Conservation (phyloP, 495 filamentous ascomycete genomes). For the Tuber melanosporum region DNA sequence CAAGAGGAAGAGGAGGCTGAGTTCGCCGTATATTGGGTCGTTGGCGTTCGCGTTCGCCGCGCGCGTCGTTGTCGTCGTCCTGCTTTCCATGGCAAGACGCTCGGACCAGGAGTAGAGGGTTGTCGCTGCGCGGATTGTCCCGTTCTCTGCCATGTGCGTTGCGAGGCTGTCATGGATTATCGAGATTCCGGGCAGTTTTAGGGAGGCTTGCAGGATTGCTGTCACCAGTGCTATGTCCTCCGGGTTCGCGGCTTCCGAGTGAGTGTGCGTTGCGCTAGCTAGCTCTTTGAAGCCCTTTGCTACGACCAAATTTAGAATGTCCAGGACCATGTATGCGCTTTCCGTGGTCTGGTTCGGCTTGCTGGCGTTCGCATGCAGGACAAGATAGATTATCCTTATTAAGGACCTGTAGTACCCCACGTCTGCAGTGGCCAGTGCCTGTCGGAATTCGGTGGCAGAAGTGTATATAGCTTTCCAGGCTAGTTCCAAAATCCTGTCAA, state of each 20-base stretch:
- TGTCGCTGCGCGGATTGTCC: conserved; percentile 68
- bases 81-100: conserved; percentile 49
- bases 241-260: conserved; percentile 46
- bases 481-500: conserved; percentile 29
- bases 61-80: neutral
- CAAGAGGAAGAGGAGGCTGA: conserved; percentile 78
- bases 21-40: conserved; percentile 91
- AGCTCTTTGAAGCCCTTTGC: conserved; percentile 72
- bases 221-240: conserved; percentile 80
- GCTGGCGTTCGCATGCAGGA: conserved; percentile 46
- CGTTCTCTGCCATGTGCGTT: conserved; percentile 56
- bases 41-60: conserved; percentile 49
- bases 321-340: conserved; percentile 45
- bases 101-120: conserved; percentile 94
- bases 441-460: conserved; percentile 28
- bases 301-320: conserved; percentile 64
- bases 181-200: conserved; percentile 63
- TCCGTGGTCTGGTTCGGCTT: conserved; percentile 27
- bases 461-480: conserved; percentile 38
- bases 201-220: conserved; percentile 74
- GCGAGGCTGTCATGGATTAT: conserved; percentile 57
- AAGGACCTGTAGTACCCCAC: conserved; percentile 73
- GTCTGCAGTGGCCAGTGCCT: conserved; percentile 48
- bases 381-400: conserved; percentile 76
- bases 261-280: conserved; percentile 48